Evolutionary conservation across 768 basidiomycete genomes (phyloP), one percentile per base, ranked within the genome.

Genomic region (Leucocoprinus birnbaumii): DNA sequence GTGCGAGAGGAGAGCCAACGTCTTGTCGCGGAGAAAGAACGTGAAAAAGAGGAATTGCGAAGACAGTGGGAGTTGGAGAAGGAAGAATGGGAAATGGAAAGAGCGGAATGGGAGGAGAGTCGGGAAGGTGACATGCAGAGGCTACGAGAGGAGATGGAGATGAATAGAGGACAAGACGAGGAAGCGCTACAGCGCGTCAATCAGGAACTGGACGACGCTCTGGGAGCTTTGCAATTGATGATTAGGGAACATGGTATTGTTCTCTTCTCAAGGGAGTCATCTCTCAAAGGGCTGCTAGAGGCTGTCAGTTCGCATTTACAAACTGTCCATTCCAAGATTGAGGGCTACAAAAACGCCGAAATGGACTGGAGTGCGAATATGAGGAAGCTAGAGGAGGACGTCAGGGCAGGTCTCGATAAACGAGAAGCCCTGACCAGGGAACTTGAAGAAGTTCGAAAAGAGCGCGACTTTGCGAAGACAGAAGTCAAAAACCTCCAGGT

Each of bases 191-290:
- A 68, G 47, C 63, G 69, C 50, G 73, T 71, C 8, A 73, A 69
- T 51, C 69, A 66, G 47, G 83, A 89, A 60, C 65, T 89, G 21
- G 79, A 83, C 45, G 70, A 74, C 2, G 79, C 79, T 8, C 63
- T 79, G 9, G 72, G 72, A 3, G 68, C 75, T 13, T 62, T 91
- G 27, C 77, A 75, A 47, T 63, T 57, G 3, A 68, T 91, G 58
- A 75, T 86, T 56, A 78, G 79, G 59, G 73, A 73, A 34, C 80
- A 87, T 62, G 76, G 74, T 14, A 75, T 91, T 59, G 74, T 76
- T n/a, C 67, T 83, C 19, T 79, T 73, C 57, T 75, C 80, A 14
- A 71, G 75, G 49, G 82, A 85, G 55, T 58, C 70, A 19, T 78
- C 83, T 19, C 55, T 85, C 34, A 72, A 75, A 45, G 78, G 74